These are phyloP conservation scores for Collybia sordida DNA, from an alignment of 768 basidiomycete species.

Conservation along the genomic window DNA sequence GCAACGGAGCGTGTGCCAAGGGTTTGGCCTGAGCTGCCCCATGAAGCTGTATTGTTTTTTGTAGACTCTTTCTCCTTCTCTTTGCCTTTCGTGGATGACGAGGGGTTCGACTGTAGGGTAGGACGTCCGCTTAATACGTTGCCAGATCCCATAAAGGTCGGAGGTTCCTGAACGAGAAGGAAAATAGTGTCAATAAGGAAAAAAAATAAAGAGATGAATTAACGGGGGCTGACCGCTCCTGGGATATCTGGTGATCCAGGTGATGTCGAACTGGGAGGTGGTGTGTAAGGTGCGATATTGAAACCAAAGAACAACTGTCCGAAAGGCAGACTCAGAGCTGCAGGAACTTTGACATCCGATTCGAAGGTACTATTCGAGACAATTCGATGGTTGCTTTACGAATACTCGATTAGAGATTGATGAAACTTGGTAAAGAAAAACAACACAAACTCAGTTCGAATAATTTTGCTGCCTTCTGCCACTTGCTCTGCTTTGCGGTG, in stretches of 20 bases:
- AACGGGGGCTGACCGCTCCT: constrained; percentile 25
- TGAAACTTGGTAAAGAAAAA: neutral
- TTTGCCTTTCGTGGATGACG: constrained; percentile 45
- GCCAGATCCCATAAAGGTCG: constrained; percentile 66
- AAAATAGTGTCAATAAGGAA: neutral
- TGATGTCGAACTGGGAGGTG: constrained; percentile 35
- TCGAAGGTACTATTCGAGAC: constrained; percentile 81
- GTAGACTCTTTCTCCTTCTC: constrained; percentile 49
- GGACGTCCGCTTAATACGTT: constrained; percentile 62
- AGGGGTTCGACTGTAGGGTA: constrained; percentile 19
- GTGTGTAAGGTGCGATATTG: constrained; percentile 69
- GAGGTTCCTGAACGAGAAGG: constrained; percentile 25
- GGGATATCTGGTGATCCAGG: constrained; percentile 25
- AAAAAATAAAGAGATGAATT: constrained; percentile 19
- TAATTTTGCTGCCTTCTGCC: constrained; percentile 81
- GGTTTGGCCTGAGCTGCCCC: constrained; percentile 50
- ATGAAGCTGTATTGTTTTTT: constrained; percentile 32
- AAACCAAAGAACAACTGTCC: constrained; percentile 98
- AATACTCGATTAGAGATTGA: constrained; percentile 11
- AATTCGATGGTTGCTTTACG: constrained; percentile 71
- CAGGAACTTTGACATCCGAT: constrained; percentile 77
- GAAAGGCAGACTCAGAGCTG: constrained; percentile 85
- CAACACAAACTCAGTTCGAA: constrained; percentile 78
- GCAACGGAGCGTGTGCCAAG: constrained; percentile 40
- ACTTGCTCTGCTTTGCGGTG: constrained; percentile 82